phyloP scores from a whole-genome alignment of 208 protist species.

The Crithidia bombi region DNA sequence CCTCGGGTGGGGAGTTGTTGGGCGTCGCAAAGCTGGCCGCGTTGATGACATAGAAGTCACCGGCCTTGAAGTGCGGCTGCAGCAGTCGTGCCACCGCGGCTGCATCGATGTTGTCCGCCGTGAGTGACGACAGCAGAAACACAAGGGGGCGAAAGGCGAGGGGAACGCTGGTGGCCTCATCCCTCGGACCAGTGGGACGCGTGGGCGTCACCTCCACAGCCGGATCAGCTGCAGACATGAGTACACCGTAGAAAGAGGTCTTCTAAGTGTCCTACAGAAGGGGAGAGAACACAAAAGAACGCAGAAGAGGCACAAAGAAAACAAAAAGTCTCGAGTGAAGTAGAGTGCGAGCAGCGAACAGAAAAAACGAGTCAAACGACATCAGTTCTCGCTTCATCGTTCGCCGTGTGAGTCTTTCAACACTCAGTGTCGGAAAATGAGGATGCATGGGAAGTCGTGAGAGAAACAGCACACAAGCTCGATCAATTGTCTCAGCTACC shows the following conservation, averaged over 20 bases:
- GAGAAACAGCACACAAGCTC: too few relatives aligned
- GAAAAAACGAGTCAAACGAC: too few relatives aligned
- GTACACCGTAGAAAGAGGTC: neutral
- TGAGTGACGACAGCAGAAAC: slow-evolving; percentile 30
- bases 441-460: too few relatives aligned
- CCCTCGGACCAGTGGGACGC: neutral
- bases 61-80: slow-evolving; percentile 23
- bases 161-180: neutral
- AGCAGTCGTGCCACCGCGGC: slow-evolving; percentile 21
- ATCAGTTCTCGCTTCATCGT: too few relatives aligned
- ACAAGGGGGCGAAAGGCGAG: slow-evolving; percentile 25
- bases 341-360: neutral
- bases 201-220: neutral
- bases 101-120: slow-evolving; percentile 27
- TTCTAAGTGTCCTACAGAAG: neutral
- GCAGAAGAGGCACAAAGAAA: too few relatives aligned
- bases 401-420: too few relatives aligned
- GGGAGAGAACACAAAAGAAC: too few relatives aligned
- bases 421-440: too few relatives aligned
- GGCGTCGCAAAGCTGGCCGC: slow-evolving; percentile 9
- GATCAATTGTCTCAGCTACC: too few relatives aligned
- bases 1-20: slow-evolving; percentile 1
- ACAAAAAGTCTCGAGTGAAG: neutral
- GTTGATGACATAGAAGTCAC: slow-evolving; percentile 32
- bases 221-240: neutral